Evolutionary conservation across 306 rosid species (phyloP).

Genomic region (Glycine latifolia): DNA sequence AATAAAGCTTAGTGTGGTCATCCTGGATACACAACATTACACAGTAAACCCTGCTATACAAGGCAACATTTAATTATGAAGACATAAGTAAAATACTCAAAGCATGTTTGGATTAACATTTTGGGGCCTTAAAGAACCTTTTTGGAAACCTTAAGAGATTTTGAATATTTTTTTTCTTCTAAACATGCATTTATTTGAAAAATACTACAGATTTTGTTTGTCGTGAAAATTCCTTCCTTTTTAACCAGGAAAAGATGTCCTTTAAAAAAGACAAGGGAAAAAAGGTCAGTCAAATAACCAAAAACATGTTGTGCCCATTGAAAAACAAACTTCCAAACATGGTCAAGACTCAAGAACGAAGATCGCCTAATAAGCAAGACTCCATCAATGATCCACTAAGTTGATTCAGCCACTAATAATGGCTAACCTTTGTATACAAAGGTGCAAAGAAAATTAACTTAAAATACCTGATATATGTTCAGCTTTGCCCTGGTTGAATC

Average conservation of each 20-base stretch:
- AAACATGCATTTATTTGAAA: constrained; percentile 8
- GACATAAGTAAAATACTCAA: constrained; percentile 6
- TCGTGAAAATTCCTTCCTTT: not conserved
- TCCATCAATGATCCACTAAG: constrained; percentile 13
- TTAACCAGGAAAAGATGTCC: constrained; percentile 4
- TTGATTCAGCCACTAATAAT: constrained; percentile 20
- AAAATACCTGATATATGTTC: constrained; percentile 84
- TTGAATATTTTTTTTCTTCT: too few species aligned
- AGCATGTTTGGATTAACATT: not conserved
- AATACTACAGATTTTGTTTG: not conserved
- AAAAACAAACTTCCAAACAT: constrained; percentile 18
- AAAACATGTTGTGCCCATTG: not conserved
- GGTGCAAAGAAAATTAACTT: constrained; percentile 27
- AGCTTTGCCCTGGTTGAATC: constrained; percentile 74
- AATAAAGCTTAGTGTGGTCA: too few species aligned
- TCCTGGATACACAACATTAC: too few species aligned
- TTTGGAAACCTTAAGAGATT: too few species aligned
- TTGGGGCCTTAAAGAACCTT: not conserved
- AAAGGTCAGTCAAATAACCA: constrained; percentile 31
- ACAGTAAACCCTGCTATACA: too few species aligned
- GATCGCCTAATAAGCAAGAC: too few species aligned
- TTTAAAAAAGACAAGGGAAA: not conserved
- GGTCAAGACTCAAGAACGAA: not conserved
- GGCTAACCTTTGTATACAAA: not conserved
- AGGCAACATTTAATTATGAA: constrained; percentile 1